Evolutionary conservation across 2,329 filamentous ascomycete genomes (phyloP).

Genomic region (Chalara sp.): DNA sequence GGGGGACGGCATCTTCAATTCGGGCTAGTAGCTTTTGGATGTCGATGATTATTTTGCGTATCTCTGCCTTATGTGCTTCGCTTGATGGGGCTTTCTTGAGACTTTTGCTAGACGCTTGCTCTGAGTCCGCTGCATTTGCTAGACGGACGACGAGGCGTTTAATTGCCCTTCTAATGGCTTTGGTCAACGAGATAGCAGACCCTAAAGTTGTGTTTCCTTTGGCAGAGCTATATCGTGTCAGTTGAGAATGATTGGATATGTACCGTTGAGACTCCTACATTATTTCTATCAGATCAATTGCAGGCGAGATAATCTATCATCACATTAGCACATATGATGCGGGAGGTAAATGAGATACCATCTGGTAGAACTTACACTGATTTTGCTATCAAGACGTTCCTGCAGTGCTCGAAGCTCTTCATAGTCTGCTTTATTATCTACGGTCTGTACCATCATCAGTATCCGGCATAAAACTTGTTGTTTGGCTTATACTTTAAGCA

Average conservation of each 20-base stretch:
- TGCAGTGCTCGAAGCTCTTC: conserved; percentile 66
- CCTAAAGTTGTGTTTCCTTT: conserved; percentile 76
- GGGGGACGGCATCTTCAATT: conserved; percentile 85
- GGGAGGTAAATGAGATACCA: background rate
- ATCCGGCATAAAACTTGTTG: background rate
- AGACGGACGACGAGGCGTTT: conserved; percentile 70
- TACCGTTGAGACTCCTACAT: conserved; percentile 46
- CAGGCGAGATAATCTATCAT: conserved; percentile 72
- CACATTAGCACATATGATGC: no score
- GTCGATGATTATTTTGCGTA: conserved; percentile 64
- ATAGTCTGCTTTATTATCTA: conserved; percentile 63
- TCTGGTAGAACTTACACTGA: conserved; percentile 49
- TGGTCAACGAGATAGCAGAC: conserved; percentile 77
- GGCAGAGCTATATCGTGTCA: conserved; percentile 43
- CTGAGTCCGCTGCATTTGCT: conserved; percentile 59
- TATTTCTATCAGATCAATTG: conserved; percentile 87
- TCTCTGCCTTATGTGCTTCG: conserved; percentile 53
- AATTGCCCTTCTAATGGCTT: conserved; percentile 76
- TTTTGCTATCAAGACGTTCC: conserved; percentile 73
- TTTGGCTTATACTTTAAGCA: conserved; percentile 54
- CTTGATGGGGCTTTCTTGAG: conserved; percentile 40
- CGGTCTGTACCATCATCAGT: conserved; percentile 37
- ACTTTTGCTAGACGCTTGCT: conserved; percentile 42
- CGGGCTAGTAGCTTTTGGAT: conserved; percentile 68
- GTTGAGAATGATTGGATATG: background rate